phyloP scores from a whole-genome alignment of 2,329 filamentous ascomycete genomes.

The Aspergillus calidoustus region DNA sequence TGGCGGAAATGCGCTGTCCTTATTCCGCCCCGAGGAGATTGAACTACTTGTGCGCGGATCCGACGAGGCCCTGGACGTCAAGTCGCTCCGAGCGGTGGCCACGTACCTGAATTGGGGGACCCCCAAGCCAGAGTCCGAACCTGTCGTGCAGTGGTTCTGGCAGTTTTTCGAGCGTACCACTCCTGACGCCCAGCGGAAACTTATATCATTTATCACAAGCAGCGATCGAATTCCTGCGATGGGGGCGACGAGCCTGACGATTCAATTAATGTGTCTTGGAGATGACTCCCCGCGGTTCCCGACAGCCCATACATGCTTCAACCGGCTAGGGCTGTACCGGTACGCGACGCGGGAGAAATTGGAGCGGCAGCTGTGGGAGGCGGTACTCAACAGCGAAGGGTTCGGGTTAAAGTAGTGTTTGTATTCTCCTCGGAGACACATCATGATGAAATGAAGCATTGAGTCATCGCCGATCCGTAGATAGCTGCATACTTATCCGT shows the following conservation, averaged over 20 bases:
- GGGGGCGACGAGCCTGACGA: slow-evolving; percentile 77
- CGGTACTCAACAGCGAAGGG: slow-evolving; percentile 87
- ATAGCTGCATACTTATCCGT: neutral
- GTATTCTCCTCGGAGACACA: slow-evolving; percentile 6
- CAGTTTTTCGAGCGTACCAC: slow-evolving; percentile 71
- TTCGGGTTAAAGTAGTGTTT: slow-evolving; percentile 74
- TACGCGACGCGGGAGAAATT: slow-evolving; percentile 71
- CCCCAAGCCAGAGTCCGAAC: slow-evolving; percentile 60
- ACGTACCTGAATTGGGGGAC: slow-evolving; percentile 79
- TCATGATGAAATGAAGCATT: neutral
- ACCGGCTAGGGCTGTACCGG: slow-evolving; percentile 75
- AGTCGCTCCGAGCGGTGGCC: slow-evolving; percentile 74
- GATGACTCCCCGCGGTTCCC: slow-evolving; percentile 77
- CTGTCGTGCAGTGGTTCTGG: slow-evolving; percentile 87
- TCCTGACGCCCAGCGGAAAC: slow-evolving; percentile 72
- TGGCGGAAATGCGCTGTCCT: slow-evolving; percentile 80
- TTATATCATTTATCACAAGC: slow-evolving; percentile 86
- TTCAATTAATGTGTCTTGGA: slow-evolving; percentile 76
- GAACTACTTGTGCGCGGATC: slow-evolving; percentile 85
- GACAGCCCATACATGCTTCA: slow-evolving; percentile 89
- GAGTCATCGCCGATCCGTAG: neutral
- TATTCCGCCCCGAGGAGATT: slow-evolving; percentile 90
- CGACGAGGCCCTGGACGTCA: slow-evolving; percentile 80
- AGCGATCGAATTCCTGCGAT: slow-evolving; percentile 89
- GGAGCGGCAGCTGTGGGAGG: slow-evolving; percentile 76